Evolutionary conservation across 208 protist genomes (phyloP).

Genomic region (Trypanosoma grayi): DNA sequence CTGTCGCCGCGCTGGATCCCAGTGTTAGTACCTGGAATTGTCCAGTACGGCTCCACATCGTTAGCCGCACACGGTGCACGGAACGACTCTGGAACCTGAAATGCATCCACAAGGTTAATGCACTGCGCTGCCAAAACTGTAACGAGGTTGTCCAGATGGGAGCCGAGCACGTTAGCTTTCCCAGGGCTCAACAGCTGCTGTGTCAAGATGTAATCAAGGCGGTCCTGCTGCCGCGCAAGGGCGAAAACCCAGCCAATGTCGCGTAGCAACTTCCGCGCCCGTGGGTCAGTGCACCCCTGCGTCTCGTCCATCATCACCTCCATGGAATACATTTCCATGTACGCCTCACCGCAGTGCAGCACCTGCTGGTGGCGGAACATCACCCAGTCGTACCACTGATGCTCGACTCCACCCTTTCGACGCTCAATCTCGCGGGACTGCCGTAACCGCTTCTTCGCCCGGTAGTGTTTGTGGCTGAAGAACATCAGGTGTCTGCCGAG

Average conservation of each 20-base stretch:
- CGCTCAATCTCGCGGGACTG: conserved; percentile 78
- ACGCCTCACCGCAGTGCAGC: conserved; percentile 86
- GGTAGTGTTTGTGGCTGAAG: conserved; percentile 89
- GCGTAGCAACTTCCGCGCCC: conserved; percentile 78
- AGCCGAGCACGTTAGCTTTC: conserved; percentile 57
- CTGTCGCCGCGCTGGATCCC: conserved; percentile 73
- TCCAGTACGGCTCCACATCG: conserved; percentile 86
- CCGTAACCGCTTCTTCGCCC: conserved; percentile 64
- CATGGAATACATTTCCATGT: conserved; percentile 84
- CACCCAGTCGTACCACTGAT: conserved; percentile 89
- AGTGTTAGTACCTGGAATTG: conserved; percentile 82
- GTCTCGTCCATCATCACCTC: conserved; percentile 82
- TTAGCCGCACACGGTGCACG: conserved; percentile 57
- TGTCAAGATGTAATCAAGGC: conserved; percentile 71
- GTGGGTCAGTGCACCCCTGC: conserved; percentile 68
- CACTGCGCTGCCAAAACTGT: conserved; percentile 88
- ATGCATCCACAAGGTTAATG: conserved; percentile 75
- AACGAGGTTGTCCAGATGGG: conserved; percentile 85
- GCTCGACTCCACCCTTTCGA: conserved; percentile 76
- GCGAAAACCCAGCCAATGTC: conserved; percentile 89
- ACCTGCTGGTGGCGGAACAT: conserved; percentile 87
- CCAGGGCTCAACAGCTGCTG: conserved; percentile 64
- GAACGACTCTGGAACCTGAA: conserved; percentile 60
- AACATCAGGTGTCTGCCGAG: conserved; percentile 87
- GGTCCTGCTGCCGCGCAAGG: conserved; percentile 71